These are phyloP conservation scores for Debaryomyces tyrocola DNA, from an alignment of 805 yeast genomes.

Conservation along the genomic window DNA sequence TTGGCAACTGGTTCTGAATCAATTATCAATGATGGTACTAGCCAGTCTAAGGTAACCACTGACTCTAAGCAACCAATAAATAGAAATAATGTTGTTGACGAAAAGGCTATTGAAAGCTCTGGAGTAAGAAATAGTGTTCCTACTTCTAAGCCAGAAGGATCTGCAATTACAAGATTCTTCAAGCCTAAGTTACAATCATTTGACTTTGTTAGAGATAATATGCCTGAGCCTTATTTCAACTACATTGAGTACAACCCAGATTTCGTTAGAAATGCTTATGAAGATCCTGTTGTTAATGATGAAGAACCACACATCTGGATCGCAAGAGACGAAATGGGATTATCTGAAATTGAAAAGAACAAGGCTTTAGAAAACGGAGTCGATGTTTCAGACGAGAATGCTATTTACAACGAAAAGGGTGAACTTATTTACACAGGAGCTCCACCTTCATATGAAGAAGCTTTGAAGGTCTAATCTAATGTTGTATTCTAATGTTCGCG, in stretches of 20 bases:
- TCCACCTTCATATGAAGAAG: constrained; percentile 69
- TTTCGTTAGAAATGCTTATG: constrained; percentile 44
- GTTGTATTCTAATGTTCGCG: neutral
- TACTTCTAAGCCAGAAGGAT: constrained; percentile 20
- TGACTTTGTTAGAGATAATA: constrained; percentile 39
- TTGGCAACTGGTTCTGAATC: constrained; percentile 26
- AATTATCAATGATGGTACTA: constrained; percentile 14
- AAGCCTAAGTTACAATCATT: constrained; percentile 50
- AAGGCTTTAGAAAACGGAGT: constrained; percentile 56
- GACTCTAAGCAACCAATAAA: neutral
- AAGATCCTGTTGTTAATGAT: constrained; percentile 57
- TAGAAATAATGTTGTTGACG: constrained; percentile 4
- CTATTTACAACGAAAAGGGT: constrained; percentile 60
- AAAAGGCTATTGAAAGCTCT: neutral
- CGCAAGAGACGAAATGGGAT: constrained; percentile 66
- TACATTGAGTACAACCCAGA: constrained; percentile 42
- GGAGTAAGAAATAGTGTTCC: neutral
- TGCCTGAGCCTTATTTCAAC: constrained; percentile 44
- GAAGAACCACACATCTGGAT: constrained; percentile 69
- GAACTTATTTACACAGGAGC: constrained; percentile 53
- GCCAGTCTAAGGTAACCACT: neutral
- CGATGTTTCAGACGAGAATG: constrained; percentile 56
- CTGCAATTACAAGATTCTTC: constrained; percentile 42
- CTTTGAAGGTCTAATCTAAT: constrained; percentile 31
- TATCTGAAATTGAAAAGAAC: constrained; percentile 57